phyloP scores from a whole-genome alignment of 257 asterid genomes.

The Thymus mandschuricus region DNA sequence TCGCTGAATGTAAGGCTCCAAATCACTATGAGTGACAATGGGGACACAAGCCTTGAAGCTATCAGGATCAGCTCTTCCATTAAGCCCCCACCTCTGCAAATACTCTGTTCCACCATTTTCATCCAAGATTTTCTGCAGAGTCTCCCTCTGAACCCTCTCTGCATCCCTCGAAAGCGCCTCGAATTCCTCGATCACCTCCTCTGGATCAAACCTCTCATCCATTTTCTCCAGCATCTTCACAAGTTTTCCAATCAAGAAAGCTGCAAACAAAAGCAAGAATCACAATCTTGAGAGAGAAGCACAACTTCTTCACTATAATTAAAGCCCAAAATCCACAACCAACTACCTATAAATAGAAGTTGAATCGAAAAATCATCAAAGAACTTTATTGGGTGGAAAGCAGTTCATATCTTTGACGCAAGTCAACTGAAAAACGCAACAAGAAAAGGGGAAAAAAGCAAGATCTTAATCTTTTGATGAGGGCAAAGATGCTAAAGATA shows the following conservation, averaged over 20 bases:
- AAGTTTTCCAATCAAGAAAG: constrained; percentile 19
- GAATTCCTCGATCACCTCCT: constrained; percentile 67
- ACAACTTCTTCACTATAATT: neutral
- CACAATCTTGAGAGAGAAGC: constrained; percentile 4
- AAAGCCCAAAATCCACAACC: neutral
- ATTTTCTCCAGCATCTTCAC: constrained; percentile 63
- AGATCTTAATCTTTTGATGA: constrained; percentile 26
- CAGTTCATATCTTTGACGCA: constrained; percentile 27
- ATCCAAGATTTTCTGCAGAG: constrained; percentile 69
- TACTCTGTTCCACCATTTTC: constrained; percentile 84
- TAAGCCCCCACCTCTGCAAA: constrained; percentile 67
- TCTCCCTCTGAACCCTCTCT: constrained; percentile 71
- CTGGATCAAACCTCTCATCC: constrained; percentile 66
- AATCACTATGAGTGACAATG: constrained; percentile 68
- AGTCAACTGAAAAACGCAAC: constrained; percentile 37
- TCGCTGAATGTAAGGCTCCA: constrained; percentile 75
- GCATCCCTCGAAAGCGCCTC: constrained; percentile 73
- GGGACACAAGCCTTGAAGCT: constrained; percentile 73
- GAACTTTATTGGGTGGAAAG: constrained; percentile 36
- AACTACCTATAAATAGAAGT: neutral
- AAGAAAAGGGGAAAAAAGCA: neutral
- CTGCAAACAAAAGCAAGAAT: constrained; percentile 21
- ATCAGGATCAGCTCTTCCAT: constrained; percentile 71
- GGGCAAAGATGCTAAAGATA: neutral
- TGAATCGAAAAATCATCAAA: constrained; percentile 8